phyloP scores from a whole-genome alignment of 257 asterid genomes.

The Solanum sitiens region DNA sequence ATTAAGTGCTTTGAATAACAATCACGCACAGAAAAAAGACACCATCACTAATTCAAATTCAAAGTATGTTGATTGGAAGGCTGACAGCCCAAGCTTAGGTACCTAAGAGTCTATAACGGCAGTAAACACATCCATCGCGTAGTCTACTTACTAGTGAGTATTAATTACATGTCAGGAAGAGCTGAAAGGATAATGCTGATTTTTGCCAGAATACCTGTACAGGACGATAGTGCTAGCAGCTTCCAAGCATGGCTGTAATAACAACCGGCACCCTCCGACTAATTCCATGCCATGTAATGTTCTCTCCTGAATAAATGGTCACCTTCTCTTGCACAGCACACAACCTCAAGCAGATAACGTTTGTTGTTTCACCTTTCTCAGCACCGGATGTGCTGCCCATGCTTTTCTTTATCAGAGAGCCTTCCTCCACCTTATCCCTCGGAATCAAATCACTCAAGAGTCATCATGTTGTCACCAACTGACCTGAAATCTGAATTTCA shows the following conservation, averaged over 20 bases:
- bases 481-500: conserved; percentile 16
- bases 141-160: not conserved
- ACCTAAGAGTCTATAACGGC: not conserved
- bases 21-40: not conserved
- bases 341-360: conserved; percentile 10
- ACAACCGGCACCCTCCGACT: conserved; percentile 13
- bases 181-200: conserved; percentile 22
- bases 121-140: not conserved
- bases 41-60: not conserved
- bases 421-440: conserved; percentile 5
- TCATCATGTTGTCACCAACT: conserved; percentile 11
- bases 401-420: conserved; percentile 20
- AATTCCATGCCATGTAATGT: conserved; percentile 22
- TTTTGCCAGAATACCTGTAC: conserved; percentile 20
- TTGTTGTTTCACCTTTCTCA: conserved; percentile 25
- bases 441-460: conserved; percentile 16
- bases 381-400: conserved; percentile 28
- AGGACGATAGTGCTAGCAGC: conserved; percentile 16
- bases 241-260: conserved; percentile 4
- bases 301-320: conserved; percentile 8
- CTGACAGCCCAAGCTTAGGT: not conserved
- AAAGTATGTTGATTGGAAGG: not conserved
- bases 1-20: not conserved
- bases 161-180: conserved; percentile 36
- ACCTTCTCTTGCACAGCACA: not conserved